phyloP scores from a whole-genome alignment of 2,329 filamentous ascomycete species.

The Microsporum audouinii region DNA sequence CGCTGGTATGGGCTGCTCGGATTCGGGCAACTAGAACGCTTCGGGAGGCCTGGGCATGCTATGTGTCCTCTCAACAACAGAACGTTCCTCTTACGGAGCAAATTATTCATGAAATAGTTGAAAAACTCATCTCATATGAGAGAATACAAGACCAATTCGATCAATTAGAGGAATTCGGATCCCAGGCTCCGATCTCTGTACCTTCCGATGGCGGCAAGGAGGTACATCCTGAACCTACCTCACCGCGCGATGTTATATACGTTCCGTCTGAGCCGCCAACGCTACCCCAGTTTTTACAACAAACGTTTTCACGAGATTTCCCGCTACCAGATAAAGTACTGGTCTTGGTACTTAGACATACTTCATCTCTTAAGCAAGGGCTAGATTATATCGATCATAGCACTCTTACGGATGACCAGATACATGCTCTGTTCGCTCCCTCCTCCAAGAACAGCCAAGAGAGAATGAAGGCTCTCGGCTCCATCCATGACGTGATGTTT shows the following conservation, averaged over 20 bases:
- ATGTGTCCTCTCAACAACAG: constrained; percentile 44
- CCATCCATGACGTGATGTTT: constrained; percentile 29
- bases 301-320: constrained; percentile 39
- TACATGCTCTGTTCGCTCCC: constrained; percentile 5
- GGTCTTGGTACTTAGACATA: constrained; percentile 39
- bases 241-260: constrained; percentile 48
- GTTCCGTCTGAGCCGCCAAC: constrained; percentile 44
- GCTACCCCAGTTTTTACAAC: constrained; percentile 39
- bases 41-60: constrained; percentile 55
- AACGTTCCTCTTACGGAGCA: constrained; percentile 25
- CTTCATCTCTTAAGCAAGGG: constrained; percentile 30
- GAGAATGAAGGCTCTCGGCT: constrained; percentile 17
- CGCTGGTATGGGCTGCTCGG: constrained; percentile 45
- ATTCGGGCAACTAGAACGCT: constrained; percentile 49
- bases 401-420: constrained; percentile 24
- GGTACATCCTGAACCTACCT: constrained; percentile 43
- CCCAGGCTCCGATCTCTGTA: constrained; percentile 12
- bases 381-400: constrained; percentile 34
- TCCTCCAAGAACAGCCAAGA: not conserved
- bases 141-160: not conserved
- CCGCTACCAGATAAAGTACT: constrained; percentile 35
- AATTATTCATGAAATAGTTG: constrained; percentile 47
- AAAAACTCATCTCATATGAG: constrained; percentile 39
- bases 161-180: not conserved
- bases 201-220: constrained; percentile 48